Evolutionary conservation across 768 basidiomycete species (phyloP), one percentile per base, ranked within the genome.

Genomic region (Hygrophorus russula): DNA sequence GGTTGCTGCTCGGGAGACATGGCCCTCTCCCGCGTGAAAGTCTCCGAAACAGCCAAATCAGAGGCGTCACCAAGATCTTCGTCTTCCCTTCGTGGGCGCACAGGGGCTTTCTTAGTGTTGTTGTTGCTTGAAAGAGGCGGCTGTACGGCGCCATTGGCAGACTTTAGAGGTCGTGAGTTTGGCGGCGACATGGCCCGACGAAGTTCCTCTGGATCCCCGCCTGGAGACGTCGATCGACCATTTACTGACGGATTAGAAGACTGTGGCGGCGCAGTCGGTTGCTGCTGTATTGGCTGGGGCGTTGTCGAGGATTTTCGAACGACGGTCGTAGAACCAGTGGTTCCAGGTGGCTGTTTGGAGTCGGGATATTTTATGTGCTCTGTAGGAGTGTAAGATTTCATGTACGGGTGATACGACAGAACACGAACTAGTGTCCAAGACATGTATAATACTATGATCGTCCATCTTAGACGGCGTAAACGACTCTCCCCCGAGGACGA

Each of bases 401-500:
- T n/a, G 15, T 24, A 45, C 46, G 24, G 41, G 49, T 33, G 32
- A 14, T 20, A 43, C 8, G 17, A 31, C 9, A 31, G 36, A 13
- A 40, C 14, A 78, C 88, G 50, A 48, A 93, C 93, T 90, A 6
- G 94, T 97, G 60, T 99, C 96, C 47, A 99, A 72, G 46, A 96
- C 78, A 57, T 97, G 87, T n/a, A 94, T 74, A 39, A 86, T 56
- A 15, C 70, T 73, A 8, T 83, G 78, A 60, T 97, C 90, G 42
- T 96, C 93, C 6, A 72, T 66, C 53, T 78, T 79, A 30, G 73
- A 60, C 12, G 81, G 73, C 31, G 80, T 68, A 59, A 84, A 82
- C 1, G 89, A 88, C 63, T 98, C 96, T 13, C 96, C 96, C 33
- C 96, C 96, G 12, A 99, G 73, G 4, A 99, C 92, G 51, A 89